Percentiles rank a stretch among this genome's conserved stretches.
Evolutionary conservation across 2,329 filamentous ascomycete species (phyloP).

Genomic region (Magnaporthales sp.): DNA sequence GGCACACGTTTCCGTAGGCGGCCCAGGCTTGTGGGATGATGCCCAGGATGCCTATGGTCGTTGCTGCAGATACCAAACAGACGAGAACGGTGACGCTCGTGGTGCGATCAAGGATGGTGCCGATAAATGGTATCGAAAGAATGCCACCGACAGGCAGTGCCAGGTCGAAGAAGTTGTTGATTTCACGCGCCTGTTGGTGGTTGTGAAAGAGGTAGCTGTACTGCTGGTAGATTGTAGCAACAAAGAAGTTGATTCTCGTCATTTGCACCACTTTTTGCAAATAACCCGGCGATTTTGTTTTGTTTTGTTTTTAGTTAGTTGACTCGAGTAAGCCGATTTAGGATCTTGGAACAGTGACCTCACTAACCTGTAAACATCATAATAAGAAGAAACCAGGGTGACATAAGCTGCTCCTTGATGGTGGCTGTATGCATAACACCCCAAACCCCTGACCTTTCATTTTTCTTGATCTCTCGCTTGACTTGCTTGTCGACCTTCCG

Average conservation of each 20-base stretch:
- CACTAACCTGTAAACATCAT: conserved; percentile 62
- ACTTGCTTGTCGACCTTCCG: conserved; percentile 52
- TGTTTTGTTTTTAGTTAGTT: neutral
- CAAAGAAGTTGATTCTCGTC: conserved; percentile 86
- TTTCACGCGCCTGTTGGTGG: conserved; percentile 48
- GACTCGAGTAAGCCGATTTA: neutral
- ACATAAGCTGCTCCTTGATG: conserved; percentile 63
- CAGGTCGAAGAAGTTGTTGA: conserved; percentile 79
- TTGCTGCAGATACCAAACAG: conserved; percentile 62
- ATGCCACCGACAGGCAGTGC: conserved; percentile 75
- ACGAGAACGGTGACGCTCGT: conserved; percentile 63
- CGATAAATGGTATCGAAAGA: conserved; percentile 80
- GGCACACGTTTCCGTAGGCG: conserved; percentile 64
- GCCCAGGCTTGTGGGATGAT: conserved; percentile 61
- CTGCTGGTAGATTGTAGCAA: conserved; percentile 76
- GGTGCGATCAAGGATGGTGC: conserved; percentile 66
- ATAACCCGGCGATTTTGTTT: neutral
- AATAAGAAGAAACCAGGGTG: conserved; percentile 79
- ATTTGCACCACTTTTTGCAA: conserved; percentile 49
- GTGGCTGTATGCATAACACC: conserved; percentile 71
- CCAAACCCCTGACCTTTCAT: conserved; percentile 70
- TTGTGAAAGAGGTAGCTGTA: conserved; percentile 68
- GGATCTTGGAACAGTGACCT: neutral
- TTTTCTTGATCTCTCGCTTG: conserved; percentile 59
- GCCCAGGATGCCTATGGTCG: conserved; percentile 67